Evolutionary conservation across 2,329 filamentous ascomycete genomes (phyloP), one percentile per base, ranked within the genome.

Genomic region (Aspergillus ochraceus): DNA sequence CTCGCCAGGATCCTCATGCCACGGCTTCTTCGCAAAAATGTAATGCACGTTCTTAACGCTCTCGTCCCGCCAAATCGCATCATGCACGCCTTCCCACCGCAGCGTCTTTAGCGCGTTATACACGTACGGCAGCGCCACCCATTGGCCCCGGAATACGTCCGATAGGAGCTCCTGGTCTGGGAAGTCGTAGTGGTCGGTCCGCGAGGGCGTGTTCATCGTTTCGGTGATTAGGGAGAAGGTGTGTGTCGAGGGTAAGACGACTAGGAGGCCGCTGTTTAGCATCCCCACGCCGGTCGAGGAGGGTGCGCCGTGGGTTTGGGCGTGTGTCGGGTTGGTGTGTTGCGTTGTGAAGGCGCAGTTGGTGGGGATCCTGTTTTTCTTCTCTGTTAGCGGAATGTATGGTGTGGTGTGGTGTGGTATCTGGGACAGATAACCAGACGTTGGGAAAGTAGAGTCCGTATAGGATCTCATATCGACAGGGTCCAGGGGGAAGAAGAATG

Each of bases 301-400:
- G 1, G 79, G 71, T 2, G 84, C 80, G n/a, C 84, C 85, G 22
- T 74, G 58, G 1, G 55, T 66, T 32, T 72, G 70, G 14, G 70
- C 70, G 1, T 54, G 64, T 22, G 63, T 55, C 2, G 70, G 65
- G 22, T 19, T 59, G n/a, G 64, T 55, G 65, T 87, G 86, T 66
- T 88, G 86, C 1, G 78, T 78, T 0, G 85, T 88, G 71, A 84
- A 88, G 10, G 84, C 86, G 70, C 86, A 88, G 63, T 88, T 88
- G 57, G 78, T 77, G 0, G 85, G 84, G 8, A 84, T 57, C 59
- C 61, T 71, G 70, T 42, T 24, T 8, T 29, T 8, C 26, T 9
- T 29, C 8, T 9, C 2, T 29, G 26, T 29, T 29, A 29, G 26
- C 26, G 26, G 8, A 6, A 6, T 26, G 26, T 26, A 26, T 26